phyloP scores from a whole-genome alignment of 768 basidiomycete genomes.

The Leccinum truebloodii region DNA sequence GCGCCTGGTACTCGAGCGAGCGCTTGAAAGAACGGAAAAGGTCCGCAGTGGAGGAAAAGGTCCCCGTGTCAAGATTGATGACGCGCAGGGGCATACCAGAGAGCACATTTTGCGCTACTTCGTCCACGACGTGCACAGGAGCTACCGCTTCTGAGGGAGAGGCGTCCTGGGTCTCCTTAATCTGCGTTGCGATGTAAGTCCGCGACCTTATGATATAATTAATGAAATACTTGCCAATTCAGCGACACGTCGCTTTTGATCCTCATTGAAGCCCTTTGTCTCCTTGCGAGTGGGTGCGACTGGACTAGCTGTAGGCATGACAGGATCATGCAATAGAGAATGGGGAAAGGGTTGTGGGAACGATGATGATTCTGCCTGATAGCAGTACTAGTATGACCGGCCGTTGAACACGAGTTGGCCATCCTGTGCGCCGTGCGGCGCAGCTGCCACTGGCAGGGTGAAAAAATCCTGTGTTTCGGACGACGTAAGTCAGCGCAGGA shows the following conservation, averaged over 20 bases:
- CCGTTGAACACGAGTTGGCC: neutral
- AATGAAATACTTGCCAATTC: slow-evolving; percentile 4
- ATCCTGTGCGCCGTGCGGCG: slow-evolving; percentile 11
- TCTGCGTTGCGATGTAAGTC: neutral
- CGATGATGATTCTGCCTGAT: neutral
- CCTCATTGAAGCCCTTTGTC: neutral
- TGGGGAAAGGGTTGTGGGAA: slow-evolving; percentile 10
- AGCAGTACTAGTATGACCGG: neutral
- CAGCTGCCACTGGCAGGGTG: neutral
- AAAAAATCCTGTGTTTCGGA: neutral
- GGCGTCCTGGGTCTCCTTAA: slow-evolving; percentile 1
- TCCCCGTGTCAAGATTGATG: slow-evolving; percentile 22
- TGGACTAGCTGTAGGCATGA: slow-evolving; percentile 10
- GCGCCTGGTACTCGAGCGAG: slow-evolving; percentile 14
- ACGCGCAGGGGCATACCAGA: slow-evolving; percentile 26
- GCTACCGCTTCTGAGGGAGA: slow-evolving; percentile 7
- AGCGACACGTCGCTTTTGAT: neutral
- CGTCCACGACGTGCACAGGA: slow-evolving; percentile 19
- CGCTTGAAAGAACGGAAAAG: slow-evolving; percentile 19
- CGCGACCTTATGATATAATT: neutral
- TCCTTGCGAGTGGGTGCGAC: slow-evolving; percentile 7
- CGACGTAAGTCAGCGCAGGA: neutral
- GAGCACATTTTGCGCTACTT: slow-evolving; percentile 18
- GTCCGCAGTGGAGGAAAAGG: slow-evolving; percentile 20
- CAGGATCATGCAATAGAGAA: slow-evolving; percentile 10